These are phyloP conservation scores for Termitomyces sp. DNA, from an alignment of 768 basidiomycete genomes.

Conservation along the genomic window DNA sequence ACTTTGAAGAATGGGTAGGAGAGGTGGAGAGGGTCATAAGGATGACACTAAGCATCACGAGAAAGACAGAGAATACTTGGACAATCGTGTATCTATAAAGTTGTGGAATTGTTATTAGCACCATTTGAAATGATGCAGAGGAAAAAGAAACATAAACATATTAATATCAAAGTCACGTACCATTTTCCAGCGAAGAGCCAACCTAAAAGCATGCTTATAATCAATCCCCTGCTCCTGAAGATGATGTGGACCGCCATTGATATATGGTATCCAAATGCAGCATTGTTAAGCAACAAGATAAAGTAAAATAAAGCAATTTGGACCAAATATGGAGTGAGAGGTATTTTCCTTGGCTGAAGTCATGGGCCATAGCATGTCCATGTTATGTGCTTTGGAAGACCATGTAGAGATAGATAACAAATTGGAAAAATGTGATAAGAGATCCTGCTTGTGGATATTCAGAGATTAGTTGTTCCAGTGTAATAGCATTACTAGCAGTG, in stretches of 20 bases:
- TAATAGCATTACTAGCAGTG: slow-evolving; percentile 66
- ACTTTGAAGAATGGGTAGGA: slow-evolving; percentile 18
- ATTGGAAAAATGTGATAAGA: slow-evolving; percentile 87
- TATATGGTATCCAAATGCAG: slow-evolving; percentile 82
- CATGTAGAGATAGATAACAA: slow-evolving; percentile 70
- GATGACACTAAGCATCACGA: slow-evolving; percentile 77
- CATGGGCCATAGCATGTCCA: slow-evolving; percentile 50
- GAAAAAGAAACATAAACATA: neutral
- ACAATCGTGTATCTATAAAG: slow-evolving; percentile 49
- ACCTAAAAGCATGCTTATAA: slow-evolving; percentile 80
- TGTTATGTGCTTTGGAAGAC: slow-evolving; percentile 59
- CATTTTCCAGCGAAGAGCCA: slow-evolving; percentile 62
- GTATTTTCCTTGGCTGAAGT: slow-evolving; percentile 62
- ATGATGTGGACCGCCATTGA: slow-evolving; percentile 95
- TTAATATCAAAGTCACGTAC: slow-evolving; percentile 31
- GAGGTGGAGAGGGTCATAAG: slow-evolving; percentile 80
- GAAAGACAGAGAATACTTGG: slow-evolving; percentile 73
- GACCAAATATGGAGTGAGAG: slow-evolving; percentile 65
- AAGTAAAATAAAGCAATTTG: slow-evolving; percentile 82
- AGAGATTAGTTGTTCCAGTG: slow-evolving; percentile 70
- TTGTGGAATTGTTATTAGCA: neutral
- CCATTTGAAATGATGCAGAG: too few relatives aligned
- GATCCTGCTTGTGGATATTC: slow-evolving; percentile 69
- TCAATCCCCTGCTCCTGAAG: slow-evolving; percentile 84
- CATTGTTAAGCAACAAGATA: slow-evolving; percentile 83